Evolutionary conservation across 257 asterid species (phyloP).

Genomic region (Nicotiana tabacum): DNA sequence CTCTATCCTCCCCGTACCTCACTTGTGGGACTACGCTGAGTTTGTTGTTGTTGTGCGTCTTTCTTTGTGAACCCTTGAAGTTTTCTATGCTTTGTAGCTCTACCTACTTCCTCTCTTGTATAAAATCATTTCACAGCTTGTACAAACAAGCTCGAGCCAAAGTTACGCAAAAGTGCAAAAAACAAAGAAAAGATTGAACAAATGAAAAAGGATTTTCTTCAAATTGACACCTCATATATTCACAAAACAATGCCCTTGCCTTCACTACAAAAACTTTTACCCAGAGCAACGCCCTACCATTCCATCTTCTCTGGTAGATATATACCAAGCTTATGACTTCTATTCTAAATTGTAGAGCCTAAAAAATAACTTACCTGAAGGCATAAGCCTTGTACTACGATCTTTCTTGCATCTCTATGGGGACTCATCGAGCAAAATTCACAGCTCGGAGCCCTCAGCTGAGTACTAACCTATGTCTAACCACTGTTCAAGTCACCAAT

Average conservation of each 20-base stretch:
- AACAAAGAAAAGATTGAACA: not conserved
- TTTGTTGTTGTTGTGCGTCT: too few relatives aligned
- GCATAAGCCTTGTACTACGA: not conserved
- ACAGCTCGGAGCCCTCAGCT: not conserved
- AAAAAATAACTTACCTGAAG: not conserved
- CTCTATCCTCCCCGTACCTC: too few relatives aligned
- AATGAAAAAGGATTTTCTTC: constrained; percentile 12
- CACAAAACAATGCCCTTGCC: constrained; percentile 52
- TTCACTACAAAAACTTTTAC: constrained; percentile 49
- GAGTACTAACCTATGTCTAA: not conserved
- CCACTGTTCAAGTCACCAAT: not conserved
- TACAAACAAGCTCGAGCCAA: not conserved
- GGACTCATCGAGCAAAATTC: not conserved
- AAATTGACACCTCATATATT: constrained; percentile 39
- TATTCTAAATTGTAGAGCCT: not conserved
- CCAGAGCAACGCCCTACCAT: constrained; percentile 13
- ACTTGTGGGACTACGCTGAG: too few relatives aligned
- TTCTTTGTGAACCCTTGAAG: not conserved
- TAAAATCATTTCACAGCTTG: not conserved
- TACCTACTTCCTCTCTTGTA: not conserved
- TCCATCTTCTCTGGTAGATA: not conserved
- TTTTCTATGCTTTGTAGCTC: too few relatives aligned
- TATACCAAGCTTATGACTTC: not conserved
- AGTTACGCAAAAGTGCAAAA: not conserved
- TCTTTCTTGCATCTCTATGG: constrained; percentile 7